Evolutionary conservation across 2,329 filamentous ascomycete species (phyloP), one percentile per base, ranked within the genome.

Genomic region (Arthrobotrys megalospora): DNA sequence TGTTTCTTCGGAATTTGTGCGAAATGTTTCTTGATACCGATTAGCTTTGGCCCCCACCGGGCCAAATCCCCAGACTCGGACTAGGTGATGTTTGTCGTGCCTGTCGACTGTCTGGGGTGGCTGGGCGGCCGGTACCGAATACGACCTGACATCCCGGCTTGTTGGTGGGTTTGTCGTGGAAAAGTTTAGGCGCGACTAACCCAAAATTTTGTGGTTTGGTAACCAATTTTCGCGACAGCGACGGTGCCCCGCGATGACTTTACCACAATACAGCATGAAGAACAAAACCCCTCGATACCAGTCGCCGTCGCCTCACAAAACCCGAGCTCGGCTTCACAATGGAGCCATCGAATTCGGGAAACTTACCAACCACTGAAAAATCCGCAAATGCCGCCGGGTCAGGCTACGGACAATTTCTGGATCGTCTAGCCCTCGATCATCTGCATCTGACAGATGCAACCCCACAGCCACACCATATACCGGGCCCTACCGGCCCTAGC

Each of bases 91-190:
- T 34, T 45, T 38, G 64, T 12, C 21, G 41, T 60, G 45, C 24
- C 52, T 38, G 52, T 58, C 16, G 12, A 58, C 11, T 34, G 41
- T 19, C 41, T 36, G n/a, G 41, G 36, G 41, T 64, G 41, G 41
- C 28, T 70, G 53, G 67, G 67, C 43, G 52, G 34, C 32, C 38
- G 53, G 67, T 70, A 63, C 53, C 67, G 67, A 70, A 70, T 70
- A 70, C 67, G 67, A 53, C 19, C 14, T 12, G 41, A 14, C 65
- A n/a, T 45, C 50, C 4, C 10, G 2, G 21, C 24, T 64, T 11
- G 58, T 55, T 36, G 1, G 50, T 6, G 28, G 12, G 34, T 16
- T 62, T 12, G 38, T 10, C 14, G 66, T 4, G 66, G 5, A 43
- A 48, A 34, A 32, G 28, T 55, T 58, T 58, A 24, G 19, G 48